These are phyloP conservation scores for Tanacetum coccineum DNA, from an alignment of 129 eudicot species.

Conservation along the genomic window DNA sequence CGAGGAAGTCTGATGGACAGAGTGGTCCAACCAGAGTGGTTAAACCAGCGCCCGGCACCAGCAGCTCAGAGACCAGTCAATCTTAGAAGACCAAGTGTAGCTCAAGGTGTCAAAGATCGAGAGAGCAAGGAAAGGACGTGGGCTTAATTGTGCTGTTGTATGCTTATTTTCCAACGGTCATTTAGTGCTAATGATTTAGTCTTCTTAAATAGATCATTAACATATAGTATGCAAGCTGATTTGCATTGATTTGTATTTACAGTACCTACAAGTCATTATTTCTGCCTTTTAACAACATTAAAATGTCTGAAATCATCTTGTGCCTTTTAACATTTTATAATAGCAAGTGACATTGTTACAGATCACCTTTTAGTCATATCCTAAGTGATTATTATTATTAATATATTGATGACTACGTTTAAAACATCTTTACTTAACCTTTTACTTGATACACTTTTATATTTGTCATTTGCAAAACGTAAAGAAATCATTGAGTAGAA, in stretches of 20 bases:
- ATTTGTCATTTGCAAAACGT: no score
- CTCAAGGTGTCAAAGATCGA: slow-evolving; percentile 56
- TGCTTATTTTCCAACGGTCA: background rate
- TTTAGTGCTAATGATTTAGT: background rate
- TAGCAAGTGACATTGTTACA: no score
- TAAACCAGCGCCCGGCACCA: slow-evolving; percentile 40
- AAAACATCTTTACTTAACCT: no score
- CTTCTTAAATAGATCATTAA: slow-evolving; percentile 16
- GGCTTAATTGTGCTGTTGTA: slow-evolving; percentile 42
- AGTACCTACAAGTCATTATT: background rate
- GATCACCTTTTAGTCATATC: no score
- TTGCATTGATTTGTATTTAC: slow-evolving; percentile 25
- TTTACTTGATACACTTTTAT: no score
- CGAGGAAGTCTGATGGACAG: slow-evolving; percentile 79
- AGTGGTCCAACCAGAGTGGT: slow-evolving; percentile 38
- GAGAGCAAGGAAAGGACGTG: slow-evolving; percentile 71
- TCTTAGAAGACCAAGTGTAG: slow-evolving; percentile 47
- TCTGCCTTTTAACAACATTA: background rate
- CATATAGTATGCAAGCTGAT: slow-evolving; percentile 30
- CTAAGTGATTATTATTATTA: no score
- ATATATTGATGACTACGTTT: no score
- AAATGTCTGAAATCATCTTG: slow-evolving; percentile 9
- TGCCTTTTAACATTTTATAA: background rate
- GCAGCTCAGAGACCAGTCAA: slow-evolving; percentile 42
- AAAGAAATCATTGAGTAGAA: no score